A percentile compares a stretch with the other conserved stretches of the same genome.
These are phyloP conservation scores for Penicillium rolfsii DNA, from an alignment of 2,329 filamentous ascomycete genomes.

Conservation along the genomic window DNA sequence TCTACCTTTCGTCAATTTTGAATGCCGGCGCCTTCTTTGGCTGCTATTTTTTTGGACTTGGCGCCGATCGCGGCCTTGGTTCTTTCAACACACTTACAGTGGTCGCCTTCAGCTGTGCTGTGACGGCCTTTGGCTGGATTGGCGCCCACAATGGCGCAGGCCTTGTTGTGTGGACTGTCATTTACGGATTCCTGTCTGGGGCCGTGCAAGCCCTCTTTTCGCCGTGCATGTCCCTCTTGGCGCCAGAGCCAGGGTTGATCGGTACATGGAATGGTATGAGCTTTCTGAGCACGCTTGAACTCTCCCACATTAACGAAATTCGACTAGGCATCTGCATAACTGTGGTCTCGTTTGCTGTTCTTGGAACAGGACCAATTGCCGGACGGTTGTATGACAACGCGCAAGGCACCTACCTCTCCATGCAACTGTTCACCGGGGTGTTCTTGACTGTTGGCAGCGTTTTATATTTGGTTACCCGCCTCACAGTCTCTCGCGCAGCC, in stretches of 20 bases:
- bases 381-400: conserved; percentile 16
- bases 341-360: conserved; percentile 18
- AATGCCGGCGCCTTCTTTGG: conserved; percentile 13
- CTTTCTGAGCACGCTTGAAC: neutral
- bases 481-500: neutral
- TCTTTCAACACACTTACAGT: neutral
- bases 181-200: conserved; percentile 14
- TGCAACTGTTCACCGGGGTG: conserved; percentile 22
- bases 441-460: conserved; percentile 11
- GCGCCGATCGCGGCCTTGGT: neutral
- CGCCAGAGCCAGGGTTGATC: conserved; percentile 14
- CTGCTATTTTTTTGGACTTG: conserved; percentile 4
- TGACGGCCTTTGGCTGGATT: neutral
- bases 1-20: conserved; percentile 12
- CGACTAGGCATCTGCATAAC: conserved; percentile 18
- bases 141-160: neutral
- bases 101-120: neutral
- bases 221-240: conserved; percentile 16
- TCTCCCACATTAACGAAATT: neutral
- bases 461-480: conserved; percentile 9
- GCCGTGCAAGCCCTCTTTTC: conserved; percentile 9
- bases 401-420: conserved; percentile 16
- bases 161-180: conserved; percentile 6
- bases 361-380: conserved; percentile 19
- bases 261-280: conserved; percentile 22